Conservation (phyloP, 106 monocot genomes). For the Dioscorea alata region DNA sequence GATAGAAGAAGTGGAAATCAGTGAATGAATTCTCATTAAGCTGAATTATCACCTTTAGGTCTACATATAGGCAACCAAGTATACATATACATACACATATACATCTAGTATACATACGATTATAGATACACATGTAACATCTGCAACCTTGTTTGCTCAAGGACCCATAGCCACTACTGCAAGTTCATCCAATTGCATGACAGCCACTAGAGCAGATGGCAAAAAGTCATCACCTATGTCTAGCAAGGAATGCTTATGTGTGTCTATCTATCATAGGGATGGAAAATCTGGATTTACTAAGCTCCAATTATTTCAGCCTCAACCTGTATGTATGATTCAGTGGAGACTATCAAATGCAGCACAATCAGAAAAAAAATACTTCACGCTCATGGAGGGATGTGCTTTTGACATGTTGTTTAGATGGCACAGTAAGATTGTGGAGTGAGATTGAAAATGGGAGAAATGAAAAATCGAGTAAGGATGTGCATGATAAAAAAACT, state of each 20-base stretch:
- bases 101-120: too few species aligned
- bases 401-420: constrained; percentile 80
- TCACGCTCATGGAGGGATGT: constrained; percentile 41
- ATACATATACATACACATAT: too few species aligned
- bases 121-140: constrained; percentile 80
- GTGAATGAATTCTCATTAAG: too few species aligned
- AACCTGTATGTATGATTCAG: constrained; percentile 70
- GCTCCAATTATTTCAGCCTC: constrained; percentile 63
- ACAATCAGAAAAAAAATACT: constrained; percentile 22
- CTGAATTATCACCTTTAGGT: too few species aligned
- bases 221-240: constrained; percentile 7
- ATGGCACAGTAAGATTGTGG: constrained; percentile 91
- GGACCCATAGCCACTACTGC: constrained; percentile 67
- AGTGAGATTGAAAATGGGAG: constrained; percentile 62
- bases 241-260: constrained; percentile 24
- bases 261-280: constrained; percentile 55
- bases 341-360: constrained; percentile 61
- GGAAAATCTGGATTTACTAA: constrained; percentile 32
- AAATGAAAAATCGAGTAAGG: constrained; percentile 35
- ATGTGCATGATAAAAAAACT: constrained; percentile 29
- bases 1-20: too few species aligned
- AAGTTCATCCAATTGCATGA: neutral
- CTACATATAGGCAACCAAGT: too few species aligned
- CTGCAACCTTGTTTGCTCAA: constrained; percentile 59
- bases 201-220: neutral